Percentiles rank a stretch among this genome's conserved stretches.
Evolutionary conservation across 257 asterid species (phyloP).

Genomic region (Solanum corneliomulleri): DNA sequence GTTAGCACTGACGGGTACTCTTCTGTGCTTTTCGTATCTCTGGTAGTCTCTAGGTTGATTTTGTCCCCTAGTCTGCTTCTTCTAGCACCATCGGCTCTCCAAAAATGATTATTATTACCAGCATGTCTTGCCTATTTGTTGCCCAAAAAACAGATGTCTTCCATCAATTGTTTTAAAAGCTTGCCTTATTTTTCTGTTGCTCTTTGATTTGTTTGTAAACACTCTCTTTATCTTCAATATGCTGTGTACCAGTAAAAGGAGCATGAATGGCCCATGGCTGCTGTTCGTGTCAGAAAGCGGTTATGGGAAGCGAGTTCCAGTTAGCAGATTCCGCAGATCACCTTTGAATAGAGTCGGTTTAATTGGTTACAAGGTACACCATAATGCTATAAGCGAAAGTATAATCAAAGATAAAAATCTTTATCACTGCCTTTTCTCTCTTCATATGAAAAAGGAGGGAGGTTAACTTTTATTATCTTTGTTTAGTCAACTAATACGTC

Average conservation of each 20-base stretch:
- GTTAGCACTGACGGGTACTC: not conserved
- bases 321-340: conserved; percentile 58
- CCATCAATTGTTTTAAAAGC: not conserved
- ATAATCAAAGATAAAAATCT: not conserved
- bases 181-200: not conserved
- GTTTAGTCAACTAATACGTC: not conserved
- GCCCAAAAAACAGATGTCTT: not conserved
- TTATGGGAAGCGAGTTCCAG: conserved; percentile 87
- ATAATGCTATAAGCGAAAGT: not conserved
- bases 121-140: not conserved
- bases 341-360: conserved; percentile 74
- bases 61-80: not conserved
- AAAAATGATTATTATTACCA: not conserved
- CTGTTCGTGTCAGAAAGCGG: conserved; percentile 88
- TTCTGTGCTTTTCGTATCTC: not conserved
- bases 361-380: conserved; percentile 78
- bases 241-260: conserved; percentile 28
- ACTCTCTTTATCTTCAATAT: not conserved
- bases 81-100: not conserved
- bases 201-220: not conserved
- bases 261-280: conserved; percentile 78
- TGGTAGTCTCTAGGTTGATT: not conserved
- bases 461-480: not conserved
- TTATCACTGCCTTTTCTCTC: not conserved
- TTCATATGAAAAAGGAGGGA: not conserved